Percentiles rank a stretch among this genome's conserved stretches.
These are phyloP conservation scores for Xylaria sp. DNA, from an alignment of 2,329 filamentous ascomycete species.

Conservation along the genomic window DNA sequence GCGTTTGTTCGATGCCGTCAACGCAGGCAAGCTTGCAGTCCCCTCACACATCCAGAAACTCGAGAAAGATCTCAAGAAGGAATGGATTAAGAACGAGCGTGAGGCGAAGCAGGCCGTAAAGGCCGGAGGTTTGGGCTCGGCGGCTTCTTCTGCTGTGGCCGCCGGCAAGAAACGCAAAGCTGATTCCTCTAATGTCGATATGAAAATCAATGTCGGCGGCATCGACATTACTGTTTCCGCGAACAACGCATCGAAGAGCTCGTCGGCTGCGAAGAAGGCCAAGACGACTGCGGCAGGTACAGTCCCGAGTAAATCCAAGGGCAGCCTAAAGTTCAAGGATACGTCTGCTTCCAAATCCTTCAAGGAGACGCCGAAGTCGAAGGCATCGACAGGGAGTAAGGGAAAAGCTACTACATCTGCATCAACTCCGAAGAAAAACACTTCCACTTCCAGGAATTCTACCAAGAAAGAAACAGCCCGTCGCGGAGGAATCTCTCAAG, in stretches of 20 bases:
- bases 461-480: slow-evolving; percentile 39
- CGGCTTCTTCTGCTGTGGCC: slow-evolving; percentile 15
- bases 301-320: slow-evolving; percentile 37
- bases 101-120: slow-evolving; percentile 57
- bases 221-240: slow-evolving; percentile 47
- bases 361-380: slow-evolving; percentile 23
- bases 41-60: slow-evolving; percentile 60
- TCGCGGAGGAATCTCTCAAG: slow-evolving; percentile 41
- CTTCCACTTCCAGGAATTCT: slow-evolving; percentile 22
- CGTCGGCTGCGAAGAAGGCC: slow-evolving; percentile 44
- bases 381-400: slow-evolving; percentile 25
- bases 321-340: slow-evolving; percentile 19
- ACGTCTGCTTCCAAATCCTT: slow-evolving; percentile 17
- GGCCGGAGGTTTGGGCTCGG: not conserved
- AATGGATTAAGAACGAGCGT: slow-evolving; percentile 63
- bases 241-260: slow-evolving; percentile 35
- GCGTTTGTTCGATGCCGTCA: slow-evolving; percentile 67
- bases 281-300: slow-evolving; percentile 40
- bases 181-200: slow-evolving; percentile 42
- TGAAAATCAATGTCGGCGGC: slow-evolving; percentile 44
- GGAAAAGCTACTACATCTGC: slow-evolving; percentile 38
- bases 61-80: slow-evolving; percentile 66
- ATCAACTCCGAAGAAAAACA: slow-evolving; percentile 22
- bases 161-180: slow-evolving; percentile 50
- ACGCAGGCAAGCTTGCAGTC: slow-evolving; percentile 59